These are phyloP conservation scores for Xylaria telfairii DNA, from an alignment of 495 filamentous ascomycete genomes.

Conservation along the genomic window DNA sequence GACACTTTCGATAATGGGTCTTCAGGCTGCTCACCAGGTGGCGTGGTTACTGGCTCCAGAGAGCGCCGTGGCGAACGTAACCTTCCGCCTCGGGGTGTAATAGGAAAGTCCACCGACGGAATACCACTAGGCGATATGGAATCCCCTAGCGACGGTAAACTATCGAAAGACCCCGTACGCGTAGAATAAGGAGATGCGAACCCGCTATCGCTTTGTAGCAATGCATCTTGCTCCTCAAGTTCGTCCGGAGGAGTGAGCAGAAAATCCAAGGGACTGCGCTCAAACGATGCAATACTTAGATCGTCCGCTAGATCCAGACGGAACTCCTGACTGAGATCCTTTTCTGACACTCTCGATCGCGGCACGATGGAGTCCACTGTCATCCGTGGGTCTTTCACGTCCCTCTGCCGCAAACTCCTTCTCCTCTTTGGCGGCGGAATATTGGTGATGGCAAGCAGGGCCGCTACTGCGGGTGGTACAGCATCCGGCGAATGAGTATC, in stretches of 20 bases:
- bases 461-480: conserved; percentile 64
- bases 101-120: conserved; percentile 48
- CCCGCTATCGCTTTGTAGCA: conserved; percentile 50
- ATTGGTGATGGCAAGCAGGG: conserved; percentile 63
- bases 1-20: conserved; percentile 53
- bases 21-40: conserved; percentile 45
- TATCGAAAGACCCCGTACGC: conserved; percentile 55
- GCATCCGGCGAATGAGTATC: conserved; percentile 55
- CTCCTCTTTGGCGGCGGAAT: conserved; percentile 57
- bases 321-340: conserved; percentile 51
- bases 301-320: conserved; percentile 44
- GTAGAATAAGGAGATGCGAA: conserved; percentile 49
- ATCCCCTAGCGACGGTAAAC: conserved; percentile 52
- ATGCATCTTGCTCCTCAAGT: conserved; percentile 51
- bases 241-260: conserved; percentile 63
- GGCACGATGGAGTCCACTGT: conserved; percentile 56
- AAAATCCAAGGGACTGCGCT: conserved; percentile 56
- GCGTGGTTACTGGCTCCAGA: conserved; percentile 52
- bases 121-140: conserved; percentile 48
- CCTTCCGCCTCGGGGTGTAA: conserved; percentile 43
- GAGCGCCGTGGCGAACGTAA: conserved; percentile 48
- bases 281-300: conserved; percentile 34
- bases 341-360: conserved; percentile 56
- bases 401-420: conserved; percentile 27
- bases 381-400: conserved; percentile 39